Conservation (phyloP, 225 moss, liverwort and hornwort species). For the Lunularia cruciata region DNA sequence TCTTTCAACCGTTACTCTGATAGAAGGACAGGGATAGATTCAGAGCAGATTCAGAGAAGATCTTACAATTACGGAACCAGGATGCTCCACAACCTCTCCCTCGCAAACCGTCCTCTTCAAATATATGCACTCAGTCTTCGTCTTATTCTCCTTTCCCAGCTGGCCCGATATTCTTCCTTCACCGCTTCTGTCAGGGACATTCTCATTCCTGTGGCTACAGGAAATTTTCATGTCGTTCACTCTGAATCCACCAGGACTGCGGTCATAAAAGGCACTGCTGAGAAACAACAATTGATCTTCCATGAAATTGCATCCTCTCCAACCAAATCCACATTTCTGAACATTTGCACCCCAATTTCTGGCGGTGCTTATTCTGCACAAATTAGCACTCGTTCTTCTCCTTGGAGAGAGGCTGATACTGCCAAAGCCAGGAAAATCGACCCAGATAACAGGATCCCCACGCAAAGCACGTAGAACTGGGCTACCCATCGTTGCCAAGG, state of each 20-base stretch:
- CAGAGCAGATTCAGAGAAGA: neutral
- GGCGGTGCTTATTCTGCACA: neutral
- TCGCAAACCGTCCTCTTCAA: slow-evolving; percentile 48
- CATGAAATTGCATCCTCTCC: neutral
- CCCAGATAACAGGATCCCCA: too few relatives aligned
- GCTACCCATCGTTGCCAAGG: too few relatives aligned
- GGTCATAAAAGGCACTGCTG: neutral
- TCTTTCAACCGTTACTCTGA: neutral
- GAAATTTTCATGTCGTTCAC: neutral
- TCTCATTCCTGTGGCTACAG: neutral
- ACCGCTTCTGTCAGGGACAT: neutral
- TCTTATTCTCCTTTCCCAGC: neutral
- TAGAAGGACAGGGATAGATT: neutral
- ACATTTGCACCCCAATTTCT: neutral
- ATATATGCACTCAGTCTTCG: slow-evolving; percentile 52
- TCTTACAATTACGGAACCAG: slow-evolving; percentile 68
- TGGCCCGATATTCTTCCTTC: neutral
- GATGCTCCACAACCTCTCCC: slow-evolving; percentile 56
- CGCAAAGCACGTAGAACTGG: too few relatives aligned
- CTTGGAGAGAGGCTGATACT: too few relatives aligned
- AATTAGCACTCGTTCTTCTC: too few relatives aligned
- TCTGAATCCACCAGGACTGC: neutral
- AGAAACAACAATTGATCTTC: neutral
- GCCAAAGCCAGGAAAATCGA: too few relatives aligned
- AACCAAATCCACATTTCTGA: neutral